phyloP scores from a whole-genome alignment of 768 basidiomycete genomes.

The Polyporus arcularius region DNA sequence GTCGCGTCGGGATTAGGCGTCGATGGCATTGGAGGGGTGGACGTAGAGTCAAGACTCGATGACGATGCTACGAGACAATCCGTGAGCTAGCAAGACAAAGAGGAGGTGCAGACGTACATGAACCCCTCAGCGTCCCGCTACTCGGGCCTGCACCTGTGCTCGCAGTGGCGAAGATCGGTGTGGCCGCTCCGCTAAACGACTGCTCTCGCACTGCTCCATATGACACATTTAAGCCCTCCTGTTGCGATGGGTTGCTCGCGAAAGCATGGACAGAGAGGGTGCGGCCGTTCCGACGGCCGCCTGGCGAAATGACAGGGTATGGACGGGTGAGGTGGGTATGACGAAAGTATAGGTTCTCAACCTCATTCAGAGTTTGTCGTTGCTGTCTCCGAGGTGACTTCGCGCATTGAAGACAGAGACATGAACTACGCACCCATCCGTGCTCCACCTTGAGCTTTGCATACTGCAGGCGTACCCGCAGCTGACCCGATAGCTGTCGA shows the following conservation, averaged over 20 bases:
- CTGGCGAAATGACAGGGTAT: conserved; percentile 18
- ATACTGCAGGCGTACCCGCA: conserved; percentile 75
- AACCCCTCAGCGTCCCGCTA: neutral
- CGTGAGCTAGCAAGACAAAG: neutral
- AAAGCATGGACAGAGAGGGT: neutral
- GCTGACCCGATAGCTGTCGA: conserved; percentile 63
- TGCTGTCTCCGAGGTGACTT: conserved; percentile 45
- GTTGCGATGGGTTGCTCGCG: neutral
- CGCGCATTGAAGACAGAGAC: neutral
- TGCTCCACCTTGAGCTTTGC: conserved; percentile 79
- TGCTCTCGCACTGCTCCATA: neutral
- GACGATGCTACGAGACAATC: neutral
- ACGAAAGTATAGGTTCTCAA: conserved; percentile 81
- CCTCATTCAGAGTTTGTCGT: conserved; percentile 78
- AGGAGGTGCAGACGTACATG: neutral
- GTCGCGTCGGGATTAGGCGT: conserved; percentile 2
- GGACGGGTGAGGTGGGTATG: conserved; percentile 50
- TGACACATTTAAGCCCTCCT: neutral
- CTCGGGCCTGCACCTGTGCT: neutral
- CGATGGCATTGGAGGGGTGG: conserved; percentile 2
- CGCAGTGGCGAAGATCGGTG: neutral
- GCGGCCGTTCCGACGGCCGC: conserved; percentile 17
- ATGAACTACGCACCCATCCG: conserved; percentile 61
- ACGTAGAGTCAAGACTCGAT: conserved; percentile 4
- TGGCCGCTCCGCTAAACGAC: neutral